These are phyloP conservation scores for Pestalotiopsis fici DNA, from an alignment of 2,329 filamentous ascomycete species.

Conservation along the genomic window DNA sequence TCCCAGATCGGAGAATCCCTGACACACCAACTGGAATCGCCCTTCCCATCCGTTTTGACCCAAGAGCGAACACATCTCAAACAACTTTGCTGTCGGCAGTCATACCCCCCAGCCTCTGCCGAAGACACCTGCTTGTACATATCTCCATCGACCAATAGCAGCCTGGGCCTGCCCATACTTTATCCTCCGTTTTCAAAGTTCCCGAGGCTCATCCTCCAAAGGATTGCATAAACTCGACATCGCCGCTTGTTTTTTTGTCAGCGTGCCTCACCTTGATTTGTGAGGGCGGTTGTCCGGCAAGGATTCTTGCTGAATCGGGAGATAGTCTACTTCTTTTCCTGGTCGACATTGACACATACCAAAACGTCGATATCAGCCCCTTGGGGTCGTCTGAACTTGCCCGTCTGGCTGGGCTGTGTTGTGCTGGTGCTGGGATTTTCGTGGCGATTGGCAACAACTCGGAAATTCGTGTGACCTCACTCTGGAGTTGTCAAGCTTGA, in stretches of 20 bases:
- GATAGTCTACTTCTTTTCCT: not conserved
- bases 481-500: not conserved
- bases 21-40: constrained; percentile 1
- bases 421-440: not conserved
- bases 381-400: constrained; percentile 4
- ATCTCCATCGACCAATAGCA: not conserved
- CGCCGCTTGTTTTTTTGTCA: not conserved
- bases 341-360: not conserved
- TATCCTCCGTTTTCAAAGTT: not conserved
- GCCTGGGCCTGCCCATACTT: not conserved
- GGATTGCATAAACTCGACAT: not conserved
- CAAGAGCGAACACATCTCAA: constrained; percentile 6
- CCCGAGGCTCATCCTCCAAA: not conserved
- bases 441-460: not conserved
- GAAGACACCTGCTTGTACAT: not conserved
- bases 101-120: not conserved
- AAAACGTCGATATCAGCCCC: not conserved
- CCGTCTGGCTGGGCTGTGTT: not conserved
- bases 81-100: constrained; percentile 4
- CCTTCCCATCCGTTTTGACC: not conserved
- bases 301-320: not conserved
- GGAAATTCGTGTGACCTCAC: not conserved
- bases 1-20: constrained; percentile 8
- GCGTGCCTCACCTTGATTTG: not conserved
- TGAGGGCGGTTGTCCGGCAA: not conserved